These are phyloP conservation scores for Xylaria sp. DNA, from an alignment of 2,329 filamentous ascomycete species.

Conservation along the genomic window DNA sequence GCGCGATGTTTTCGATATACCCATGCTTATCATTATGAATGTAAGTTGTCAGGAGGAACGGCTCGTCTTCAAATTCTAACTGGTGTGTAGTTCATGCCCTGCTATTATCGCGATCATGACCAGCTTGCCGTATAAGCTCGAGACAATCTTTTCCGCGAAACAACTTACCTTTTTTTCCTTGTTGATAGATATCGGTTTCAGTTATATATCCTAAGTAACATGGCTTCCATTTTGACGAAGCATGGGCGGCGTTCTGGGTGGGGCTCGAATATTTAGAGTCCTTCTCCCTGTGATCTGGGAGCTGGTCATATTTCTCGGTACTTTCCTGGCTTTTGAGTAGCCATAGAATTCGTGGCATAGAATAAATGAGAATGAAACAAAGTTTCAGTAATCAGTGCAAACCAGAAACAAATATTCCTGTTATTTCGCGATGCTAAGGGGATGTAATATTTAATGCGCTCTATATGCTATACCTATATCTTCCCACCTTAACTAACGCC, in stretches of 20 bases:
- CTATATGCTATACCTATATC: constrained; percentile 18
- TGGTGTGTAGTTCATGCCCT: constrained; percentile 59
- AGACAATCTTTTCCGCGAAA: not conserved
- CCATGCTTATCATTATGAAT: constrained; percentile 98
- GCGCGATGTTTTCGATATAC: constrained; percentile 96
- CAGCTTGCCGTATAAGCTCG: constrained; percentile 58
- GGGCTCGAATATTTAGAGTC: constrained; percentile 36
- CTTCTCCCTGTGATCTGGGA: constrained; percentile 36
- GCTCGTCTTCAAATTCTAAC: constrained; percentile 28
- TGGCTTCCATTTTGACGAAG: constrained; percentile 26
- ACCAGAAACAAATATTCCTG: too few relatives aligned
- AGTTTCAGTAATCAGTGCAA: not conserved
- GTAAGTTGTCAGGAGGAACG: constrained; percentile 63
- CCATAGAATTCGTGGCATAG: constrained; percentile 33
- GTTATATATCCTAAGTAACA: constrained; percentile 23
- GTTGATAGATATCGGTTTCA: constrained; percentile 23
- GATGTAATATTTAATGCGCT: constrained; percentile 15
- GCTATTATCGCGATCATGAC: constrained; percentile 64
- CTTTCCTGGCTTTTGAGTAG: constrained; percentile 11
- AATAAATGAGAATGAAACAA: constrained; percentile 30
- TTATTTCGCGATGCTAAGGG: not conserved
- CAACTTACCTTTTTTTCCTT: not conserved
- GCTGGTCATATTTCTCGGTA: constrained; percentile 38
- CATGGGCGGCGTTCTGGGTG: constrained; percentile 45
- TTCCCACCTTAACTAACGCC: constrained; percentile 22